Evolutionary conservation across 2,329 filamentous ascomycete genomes (phyloP).

Genomic region (Fusarium mundagurra): DNA sequence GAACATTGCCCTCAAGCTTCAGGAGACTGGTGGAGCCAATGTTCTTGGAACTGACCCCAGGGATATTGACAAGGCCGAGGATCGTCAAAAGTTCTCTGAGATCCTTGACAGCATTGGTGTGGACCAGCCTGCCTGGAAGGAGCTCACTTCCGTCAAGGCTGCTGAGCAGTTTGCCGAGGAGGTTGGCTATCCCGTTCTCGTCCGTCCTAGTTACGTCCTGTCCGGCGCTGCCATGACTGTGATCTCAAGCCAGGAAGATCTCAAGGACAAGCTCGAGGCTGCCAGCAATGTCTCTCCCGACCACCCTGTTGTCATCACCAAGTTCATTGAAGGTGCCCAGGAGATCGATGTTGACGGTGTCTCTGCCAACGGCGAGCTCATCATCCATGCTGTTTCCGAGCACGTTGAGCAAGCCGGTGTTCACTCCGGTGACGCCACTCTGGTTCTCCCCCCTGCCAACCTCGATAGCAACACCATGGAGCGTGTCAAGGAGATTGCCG

Average conservation of each 20-base stretch:
- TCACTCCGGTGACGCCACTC: conserved; percentile 95
- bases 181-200: conserved; percentile 93
- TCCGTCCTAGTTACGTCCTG: conserved; percentile 93
- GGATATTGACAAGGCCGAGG: conserved; percentile 98
- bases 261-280: conserved; percentile 93
- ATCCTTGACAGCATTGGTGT: conserved; percentile 97
- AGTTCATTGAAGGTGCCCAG: conserved; percentile 96
- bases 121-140: conserved; percentile 98
- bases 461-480: conserved; percentile 81
- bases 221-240: conserved; percentile 99
- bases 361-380: conserved; percentile 83
- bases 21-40: conserved; percentile 89
- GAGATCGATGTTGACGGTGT: conserved; percentile 98
- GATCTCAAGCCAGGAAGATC: conserved; percentile 85
- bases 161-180: conserved; percentile 86
- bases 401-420: conserved; percentile 98
- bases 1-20: conserved; percentile 94
- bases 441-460: conserved; percentile 86
- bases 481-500: conserved; percentile 92
- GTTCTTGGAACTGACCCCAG: conserved; percentile 91
- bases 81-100: conserved; percentile 97
- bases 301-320: conserved; percentile 97
- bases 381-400: conserved; percentile 92
- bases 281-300: conserved; percentile 92
- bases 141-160: conserved; percentile 87